Conservation (phyloP, 805 yeast genomes). For the Candida ulmi region DNA sequence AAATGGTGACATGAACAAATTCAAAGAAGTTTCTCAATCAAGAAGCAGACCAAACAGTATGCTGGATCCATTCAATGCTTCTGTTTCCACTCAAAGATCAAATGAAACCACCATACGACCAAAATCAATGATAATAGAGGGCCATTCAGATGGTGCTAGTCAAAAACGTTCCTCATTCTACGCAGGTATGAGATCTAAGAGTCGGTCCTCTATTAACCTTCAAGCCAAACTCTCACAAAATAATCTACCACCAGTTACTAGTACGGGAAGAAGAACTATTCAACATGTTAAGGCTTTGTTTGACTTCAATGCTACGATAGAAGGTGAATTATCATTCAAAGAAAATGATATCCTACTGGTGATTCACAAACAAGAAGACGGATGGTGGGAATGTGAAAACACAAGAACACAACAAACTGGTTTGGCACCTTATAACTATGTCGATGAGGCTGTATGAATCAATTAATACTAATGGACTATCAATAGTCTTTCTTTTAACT, state of each 20-base stretch:
- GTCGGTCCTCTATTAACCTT: constrained; percentile 20
- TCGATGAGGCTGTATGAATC: constrained; percentile 19
- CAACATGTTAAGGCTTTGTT: constrained; percentile 50
- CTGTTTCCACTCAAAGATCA: constrained; percentile 15
- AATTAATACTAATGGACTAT: background rate
- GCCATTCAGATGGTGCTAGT: constrained; percentile 7
- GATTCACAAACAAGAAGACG: constrained; percentile 56
- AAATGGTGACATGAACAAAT: constrained; percentile 35
- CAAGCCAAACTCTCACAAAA: constrained; percentile 19
- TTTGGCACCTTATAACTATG: constrained; percentile 59
- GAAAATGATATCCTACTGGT: constrained; percentile 52
- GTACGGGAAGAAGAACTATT: constrained; percentile 50
- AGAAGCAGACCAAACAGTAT: constrained; percentile 12
- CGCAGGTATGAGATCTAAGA: constrained; percentile 19
- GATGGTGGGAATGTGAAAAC: constrained; percentile 73
- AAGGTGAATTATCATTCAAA: constrained; percentile 54
- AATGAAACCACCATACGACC: constrained; percentile 22
- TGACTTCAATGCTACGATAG: constrained; percentile 53
- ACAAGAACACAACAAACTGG: constrained; percentile 36
- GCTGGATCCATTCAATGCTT: constrained; percentile 11
- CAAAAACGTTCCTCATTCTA: constrained; percentile 23
- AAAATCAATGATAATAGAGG: constrained; percentile 19
- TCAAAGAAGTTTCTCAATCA: constrained; percentile 21
- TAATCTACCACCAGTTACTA: constrained; percentile 41
- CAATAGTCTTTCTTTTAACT: too few species aligned